phyloP scores from a whole-genome alignment of 2,329 filamentous ascomycete genomes.

The Kalmusia sp. region DNA sequence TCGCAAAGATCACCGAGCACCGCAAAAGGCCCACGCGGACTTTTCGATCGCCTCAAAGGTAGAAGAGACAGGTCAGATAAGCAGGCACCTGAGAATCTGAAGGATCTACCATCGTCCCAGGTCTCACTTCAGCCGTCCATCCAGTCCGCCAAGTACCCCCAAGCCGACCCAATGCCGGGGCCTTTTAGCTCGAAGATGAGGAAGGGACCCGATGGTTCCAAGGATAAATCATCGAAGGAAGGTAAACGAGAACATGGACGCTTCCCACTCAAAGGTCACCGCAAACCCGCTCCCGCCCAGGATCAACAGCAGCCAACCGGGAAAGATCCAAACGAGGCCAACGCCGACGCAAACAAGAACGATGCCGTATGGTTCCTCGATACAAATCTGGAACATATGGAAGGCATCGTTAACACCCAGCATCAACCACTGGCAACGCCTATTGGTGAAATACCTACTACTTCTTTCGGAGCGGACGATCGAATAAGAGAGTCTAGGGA shows the following conservation, averaged over 20 bases:
- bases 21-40: constrained; percentile 54
- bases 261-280: constrained; percentile 59
- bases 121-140: constrained; percentile 48
- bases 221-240: constrained; percentile 33
- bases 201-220: constrained; percentile 23
- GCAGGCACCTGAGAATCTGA: constrained; percentile 43
- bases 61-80: constrained; percentile 56
- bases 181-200: constrained; percentile 35
- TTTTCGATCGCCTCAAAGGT: constrained; percentile 62
- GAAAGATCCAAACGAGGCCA: constrained; percentile 55
- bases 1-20: constrained; percentile 66
- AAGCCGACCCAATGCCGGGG: constrained; percentile 38
- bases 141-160: constrained; percentile 32
- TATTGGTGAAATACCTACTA: constrained; percentile 49
- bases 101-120: constrained; percentile 49
- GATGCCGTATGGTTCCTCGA: constrained; percentile 78
- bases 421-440: constrained; percentile 76
- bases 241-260: constrained; percentile 50
- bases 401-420: constrained; percentile 75
- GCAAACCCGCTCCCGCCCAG: constrained; percentile 31
- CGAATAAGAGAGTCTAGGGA: constrained; percentile 42
- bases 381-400: constrained; percentile 88
- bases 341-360: constrained; percentile 54
- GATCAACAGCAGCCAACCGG: constrained; percentile 31
- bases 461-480: constrained; percentile 55